Percentiles rank a stretch among this genome's conserved stretches.
Evolutionary conservation across 2,329 filamentous ascomycete genomes (phyloP).

Genomic region (Aspergillus latus): DNA sequence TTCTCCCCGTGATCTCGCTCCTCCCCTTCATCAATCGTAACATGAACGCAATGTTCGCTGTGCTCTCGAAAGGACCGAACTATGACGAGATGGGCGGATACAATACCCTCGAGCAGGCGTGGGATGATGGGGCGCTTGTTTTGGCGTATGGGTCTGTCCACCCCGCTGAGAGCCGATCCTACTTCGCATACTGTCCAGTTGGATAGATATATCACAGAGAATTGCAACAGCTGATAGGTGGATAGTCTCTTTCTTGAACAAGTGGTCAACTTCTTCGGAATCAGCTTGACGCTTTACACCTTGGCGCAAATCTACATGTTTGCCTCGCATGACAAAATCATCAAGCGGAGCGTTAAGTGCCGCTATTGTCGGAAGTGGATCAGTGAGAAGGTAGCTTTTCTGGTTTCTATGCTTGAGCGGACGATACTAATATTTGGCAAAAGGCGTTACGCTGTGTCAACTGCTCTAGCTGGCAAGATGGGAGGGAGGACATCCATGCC

Average conservation of each 20-base stretch:
- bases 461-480: slow-evolving; percentile 60
- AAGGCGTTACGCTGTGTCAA: slow-evolving; percentile 54
- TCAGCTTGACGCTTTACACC: slow-evolving; percentile 65
- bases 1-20: slow-evolving; percentile 68
- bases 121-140: slow-evolving; percentile 69
- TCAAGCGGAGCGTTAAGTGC: slow-evolving; percentile 69
- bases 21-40: slow-evolving; percentile 69
- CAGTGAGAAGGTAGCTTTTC: slow-evolving; percentile 57
- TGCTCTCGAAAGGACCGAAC: slow-evolving; percentile 59
- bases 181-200: no score
- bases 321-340: slow-evolving; percentile 64
- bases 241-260: slow-evolving; percentile 43
- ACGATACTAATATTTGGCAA: slow-evolving; percentile 9
- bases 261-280: slow-evolving; percentile 62
- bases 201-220: no score
- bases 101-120: slow-evolving; percentile 68
- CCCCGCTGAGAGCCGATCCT: neutral
- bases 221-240: neutral
- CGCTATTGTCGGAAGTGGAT: slow-evolving; percentile 53
- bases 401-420: neutral
- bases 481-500: slow-evolving; percentile 46
- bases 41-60: slow-evolving; percentile 71
- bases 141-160: slow-evolving; percentile 64
- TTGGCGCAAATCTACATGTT: slow-evolving; percentile 64
- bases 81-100: slow-evolving; percentile 57